These are phyloP conservation scores for Creolimax fragrantissima DNA, from an alignment of 78 protist genomes.

Conservation along the genomic window DNA sequence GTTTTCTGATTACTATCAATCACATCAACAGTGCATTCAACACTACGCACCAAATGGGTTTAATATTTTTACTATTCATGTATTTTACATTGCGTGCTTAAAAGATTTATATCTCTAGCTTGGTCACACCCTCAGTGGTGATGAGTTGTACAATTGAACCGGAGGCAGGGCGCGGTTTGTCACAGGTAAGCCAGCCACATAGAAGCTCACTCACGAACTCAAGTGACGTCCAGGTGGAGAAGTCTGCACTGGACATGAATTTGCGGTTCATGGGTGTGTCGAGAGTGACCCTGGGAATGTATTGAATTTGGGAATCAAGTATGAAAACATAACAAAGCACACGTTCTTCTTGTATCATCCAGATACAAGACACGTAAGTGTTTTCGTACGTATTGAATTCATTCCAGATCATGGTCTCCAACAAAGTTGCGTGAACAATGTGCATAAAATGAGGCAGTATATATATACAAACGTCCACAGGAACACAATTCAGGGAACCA, in stretches of 20 bases:
- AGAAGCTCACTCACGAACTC: conserved; percentile 26
- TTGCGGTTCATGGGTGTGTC: conserved; percentile 78
- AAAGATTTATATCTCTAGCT: neutral
- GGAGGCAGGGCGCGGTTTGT: neutral
- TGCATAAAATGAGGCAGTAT: too few species aligned
- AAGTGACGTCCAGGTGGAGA: conserved; percentile 72
- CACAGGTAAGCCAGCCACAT: neutral
- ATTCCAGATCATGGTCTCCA: too few species aligned
- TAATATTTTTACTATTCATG: neutral
- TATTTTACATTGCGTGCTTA: neutral
- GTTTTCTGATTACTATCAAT: too few species aligned
- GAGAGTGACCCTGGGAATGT: conserved; percentile 32
- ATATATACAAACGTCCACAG: too few species aligned
- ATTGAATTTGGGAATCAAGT: neutral
- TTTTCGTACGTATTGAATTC: too few species aligned
- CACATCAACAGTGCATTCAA: too few species aligned
- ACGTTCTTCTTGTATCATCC: too few species aligned
- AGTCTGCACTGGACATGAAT: conserved; percentile 71
- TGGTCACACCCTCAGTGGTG: neutral
- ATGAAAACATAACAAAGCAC: too few species aligned
- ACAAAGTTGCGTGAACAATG: too few species aligned
- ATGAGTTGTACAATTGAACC: neutral
- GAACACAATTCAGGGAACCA: too few species aligned
- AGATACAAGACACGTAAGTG: too few species aligned
- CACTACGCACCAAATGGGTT: too few species aligned